Evolutionary conservation across 2,329 filamentous ascomycete species (phyloP), one percentile per base, ranked within the genome.

Genomic region (Talaromyces verruculosus): DNA sequence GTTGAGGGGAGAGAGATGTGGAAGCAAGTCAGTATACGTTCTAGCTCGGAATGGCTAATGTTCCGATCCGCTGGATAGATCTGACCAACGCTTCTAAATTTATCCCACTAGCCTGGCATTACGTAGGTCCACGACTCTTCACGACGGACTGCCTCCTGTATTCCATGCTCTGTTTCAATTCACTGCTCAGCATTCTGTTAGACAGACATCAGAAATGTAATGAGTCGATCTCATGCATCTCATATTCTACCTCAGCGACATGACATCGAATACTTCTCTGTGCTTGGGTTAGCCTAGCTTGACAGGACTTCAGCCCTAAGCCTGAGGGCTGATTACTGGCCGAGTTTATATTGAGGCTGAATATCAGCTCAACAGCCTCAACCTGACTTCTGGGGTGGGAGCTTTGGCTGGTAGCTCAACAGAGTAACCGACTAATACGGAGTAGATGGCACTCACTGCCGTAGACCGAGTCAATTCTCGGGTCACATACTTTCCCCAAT

Each of bases 11-110:
- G 25, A 4, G 30, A 22, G 30, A 37, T 35, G 51, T n/a, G 53
- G 22, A 49, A 28, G 19, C 10, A 15, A 37, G n/a, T 15, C 11
- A 37, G 53, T 13, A 15, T 49, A 17, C 47, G n/a, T 55, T 15
- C 28, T 57, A 22, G 51, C 51, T 55, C 53, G 53, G 53, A 57
- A 37, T 37, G 53, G 33, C 19, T 57, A 57, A 57, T 57, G 33
- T 57, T 57, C 53, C 53, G 53, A n/a, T 19, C 53, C 53, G 53
- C 33, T 17, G 17, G 33, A 15, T 6, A 37, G 53, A 37, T 51
- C 47, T 51, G 41, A 43, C 41, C 41, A 7, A 19, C 5, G 22
- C 22, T 55, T 39, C 53, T 39, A 57, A 37, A 25, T 57, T 57
- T 57, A 57, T 57, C 53, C 33, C 19, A 39, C 49, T 51, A 28